These are phyloP conservation scores for Persicaria maculosa DNA, from an alignment of 148 eudicot genomes.

Conservation along the genomic window DNA sequence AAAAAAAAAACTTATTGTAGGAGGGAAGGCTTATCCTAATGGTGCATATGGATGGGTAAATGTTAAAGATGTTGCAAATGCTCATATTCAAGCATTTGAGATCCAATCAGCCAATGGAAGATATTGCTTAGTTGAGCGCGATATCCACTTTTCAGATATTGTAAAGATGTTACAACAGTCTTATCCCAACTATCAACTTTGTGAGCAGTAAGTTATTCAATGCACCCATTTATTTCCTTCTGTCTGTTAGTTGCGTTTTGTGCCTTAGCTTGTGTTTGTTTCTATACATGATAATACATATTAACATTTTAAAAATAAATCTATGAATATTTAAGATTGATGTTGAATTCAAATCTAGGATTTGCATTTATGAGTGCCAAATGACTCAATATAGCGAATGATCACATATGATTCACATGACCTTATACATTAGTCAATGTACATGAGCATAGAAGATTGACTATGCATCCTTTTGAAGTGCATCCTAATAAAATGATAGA, in stretches of 20 bases:
- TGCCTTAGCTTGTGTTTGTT: too few relatives aligned
- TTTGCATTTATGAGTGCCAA: too few relatives aligned
- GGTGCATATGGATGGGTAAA: slow-evolving; percentile 33
- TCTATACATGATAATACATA: too few relatives aligned
- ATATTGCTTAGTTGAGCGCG: slow-evolving; percentile 37
- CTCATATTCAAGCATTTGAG: slow-evolving; percentile 59
- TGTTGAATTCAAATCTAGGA: too few relatives aligned
- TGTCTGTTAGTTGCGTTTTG: neutral
- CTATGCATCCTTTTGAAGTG: too few relatives aligned
- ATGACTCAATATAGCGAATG: too few relatives aligned
- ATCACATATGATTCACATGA: too few relatives aligned
- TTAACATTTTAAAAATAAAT: too few relatives aligned
- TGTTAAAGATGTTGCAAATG: slow-evolving; percentile 49
- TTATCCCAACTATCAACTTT: slow-evolving; percentile 44
- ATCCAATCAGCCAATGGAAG: slow-evolving; percentile 45
- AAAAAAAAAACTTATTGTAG: slow-evolving; percentile 12
- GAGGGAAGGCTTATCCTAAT: slow-evolving; percentile 31
- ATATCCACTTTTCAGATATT: slow-evolving; percentile 33
- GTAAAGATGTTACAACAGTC: slow-evolving; percentile 39
- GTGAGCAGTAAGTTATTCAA: slow-evolving; percentile 35
- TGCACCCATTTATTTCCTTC: neutral
- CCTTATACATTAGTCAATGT: too few relatives aligned
- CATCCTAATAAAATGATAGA: too few relatives aligned
- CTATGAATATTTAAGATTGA: neutral
- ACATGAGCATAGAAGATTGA: too few relatives aligned